A percentile compares a stretch with the other conserved stretches of the same genome.
Evolutionary conservation across 352 stramenopile species (phyloP).

Genomic region (Phytopythium aichiense): DNA sequence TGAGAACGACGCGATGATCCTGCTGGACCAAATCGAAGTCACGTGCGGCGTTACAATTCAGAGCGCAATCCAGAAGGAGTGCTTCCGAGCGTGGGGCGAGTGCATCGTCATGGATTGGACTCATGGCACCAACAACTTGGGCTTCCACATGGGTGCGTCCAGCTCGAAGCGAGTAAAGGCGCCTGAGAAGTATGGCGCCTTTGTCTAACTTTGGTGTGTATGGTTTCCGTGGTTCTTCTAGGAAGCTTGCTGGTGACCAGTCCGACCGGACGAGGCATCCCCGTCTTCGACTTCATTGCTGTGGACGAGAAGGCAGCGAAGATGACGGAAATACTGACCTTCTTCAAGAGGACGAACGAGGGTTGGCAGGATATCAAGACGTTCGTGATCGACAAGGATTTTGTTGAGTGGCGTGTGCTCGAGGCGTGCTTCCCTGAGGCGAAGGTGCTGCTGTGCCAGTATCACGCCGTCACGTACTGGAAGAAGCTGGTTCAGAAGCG

Average conservation of each 20-base stretch:
- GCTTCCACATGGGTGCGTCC: slow-evolving; percentile 16
- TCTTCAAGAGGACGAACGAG: slow-evolving; percentile 14
- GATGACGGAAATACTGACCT: slow-evolving; percentile 8
- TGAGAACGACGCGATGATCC: not conserved
- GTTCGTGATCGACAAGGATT: slow-evolving; percentile 23
- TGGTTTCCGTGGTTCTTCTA: not conserved
- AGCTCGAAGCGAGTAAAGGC: no score
- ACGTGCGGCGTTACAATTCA: not conserved
- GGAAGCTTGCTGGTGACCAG: slow-evolving; percentile 15
- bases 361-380: slow-evolving; percentile 11
- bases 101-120: slow-evolving; percentile 22
- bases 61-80: slow-evolving; percentile 11
- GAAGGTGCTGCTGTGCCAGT: slow-evolving; percentile 9
- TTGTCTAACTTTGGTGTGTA: no score
- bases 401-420: slow-evolving; percentile 15
- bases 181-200: no score
- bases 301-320: slow-evolving; percentile 15
- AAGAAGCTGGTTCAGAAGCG: slow-evolving; percentile 11
- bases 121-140: slow-evolving; percentile 16
- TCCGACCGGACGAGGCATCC: slow-evolving; percentile 12
- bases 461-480: slow-evolving; percentile 15
- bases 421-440: slow-evolving; percentile 5
- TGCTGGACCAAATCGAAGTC: not conserved
- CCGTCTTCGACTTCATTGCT: slow-evolving; percentile 16
- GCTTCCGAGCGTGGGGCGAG: slow-evolving; percentile 15